phyloP scores from a whole-genome alignment of 768 basidiomycete genomes.

The Tricholoma terreum region DNA sequence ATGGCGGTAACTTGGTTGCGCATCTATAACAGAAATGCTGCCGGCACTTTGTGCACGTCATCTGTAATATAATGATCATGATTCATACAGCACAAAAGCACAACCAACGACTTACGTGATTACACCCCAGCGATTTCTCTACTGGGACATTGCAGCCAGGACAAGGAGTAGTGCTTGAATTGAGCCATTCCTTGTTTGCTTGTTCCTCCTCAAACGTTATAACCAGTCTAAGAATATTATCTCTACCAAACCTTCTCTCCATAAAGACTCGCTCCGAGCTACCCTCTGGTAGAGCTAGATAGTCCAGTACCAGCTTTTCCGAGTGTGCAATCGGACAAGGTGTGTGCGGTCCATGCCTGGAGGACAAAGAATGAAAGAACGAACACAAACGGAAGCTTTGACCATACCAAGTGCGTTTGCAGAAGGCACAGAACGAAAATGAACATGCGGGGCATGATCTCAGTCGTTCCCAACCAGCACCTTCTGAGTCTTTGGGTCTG shows the following conservation, averaged over 20 bases:
- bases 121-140: conserved; percentile 79
- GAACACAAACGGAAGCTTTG: not conserved
- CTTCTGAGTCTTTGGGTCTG: conserved; percentile 49
- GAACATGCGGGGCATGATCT: conserved; percentile 68
- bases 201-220: conserved; percentile 67
- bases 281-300: conserved; percentile 54
- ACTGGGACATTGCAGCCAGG: conserved; percentile 73
- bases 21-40: conserved; percentile 85
- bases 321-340: conserved; percentile 66
- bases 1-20: conserved; percentile 46
- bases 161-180: conserved; percentile 63
- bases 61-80: conserved; percentile 39
- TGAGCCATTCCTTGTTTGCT: conserved; percentile 72
- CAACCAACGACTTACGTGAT: conserved; percentile 63
- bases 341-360: conserved; percentile 79
- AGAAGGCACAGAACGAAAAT: conserved; percentile 83
- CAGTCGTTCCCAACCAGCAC: conserved; percentile 67
- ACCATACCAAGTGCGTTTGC: conserved; percentile 72
- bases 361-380: not conserved
- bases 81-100: conserved; percentile 3
- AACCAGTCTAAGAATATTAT: conserved; percentile 59
- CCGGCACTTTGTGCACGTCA: conserved; percentile 73
- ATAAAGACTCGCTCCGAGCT: conserved; percentile 48
- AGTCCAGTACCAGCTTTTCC: conserved; percentile 64
- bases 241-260: conserved; percentile 63